These are phyloP conservation scores for Pisolithus orientalis DNA, from an alignment of 768 basidiomycete species.

Conservation along the genomic window DNA sequence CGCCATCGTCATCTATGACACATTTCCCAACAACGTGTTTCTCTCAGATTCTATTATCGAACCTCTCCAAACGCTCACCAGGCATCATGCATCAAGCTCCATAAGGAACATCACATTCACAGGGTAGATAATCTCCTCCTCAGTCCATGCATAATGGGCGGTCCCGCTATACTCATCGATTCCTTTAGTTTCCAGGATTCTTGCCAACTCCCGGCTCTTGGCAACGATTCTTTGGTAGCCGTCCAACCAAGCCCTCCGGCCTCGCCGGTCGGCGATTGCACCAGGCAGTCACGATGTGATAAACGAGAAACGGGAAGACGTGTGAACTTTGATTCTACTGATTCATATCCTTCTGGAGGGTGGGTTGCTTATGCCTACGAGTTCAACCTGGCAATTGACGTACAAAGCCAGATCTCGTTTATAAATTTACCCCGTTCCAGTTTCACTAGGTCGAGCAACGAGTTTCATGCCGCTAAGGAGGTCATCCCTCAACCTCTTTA, in stretches of 20 bases:
- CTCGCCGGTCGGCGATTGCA: not conserved
- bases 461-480: constrained; percentile 36
- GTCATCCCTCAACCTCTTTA: constrained; percentile 29
- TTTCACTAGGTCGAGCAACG: constrained; percentile 31
- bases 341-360: not conserved
- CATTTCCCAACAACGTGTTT: not conserved
- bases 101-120: not conserved
- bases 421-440: constrained; percentile 3
- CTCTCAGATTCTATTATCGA: too few species aligned
- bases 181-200: not conserved
- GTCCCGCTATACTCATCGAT: not conserved
- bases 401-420: not conserved
- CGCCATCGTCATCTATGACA: not conserved
- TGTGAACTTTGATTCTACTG: not conserved
- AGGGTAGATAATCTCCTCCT: not conserved
- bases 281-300: not conserved
- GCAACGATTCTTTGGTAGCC: not conserved
- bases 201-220: not conserved
- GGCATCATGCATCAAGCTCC: not conserved
- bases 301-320: not conserved
- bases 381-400: not conserved
- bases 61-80: too few species aligned
- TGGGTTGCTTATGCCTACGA: not conserved
- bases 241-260: not conserved
- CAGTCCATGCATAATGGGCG: not conserved